Conservation (phyloP, 257 asterid species). For the Solanum chilense region DNA sequence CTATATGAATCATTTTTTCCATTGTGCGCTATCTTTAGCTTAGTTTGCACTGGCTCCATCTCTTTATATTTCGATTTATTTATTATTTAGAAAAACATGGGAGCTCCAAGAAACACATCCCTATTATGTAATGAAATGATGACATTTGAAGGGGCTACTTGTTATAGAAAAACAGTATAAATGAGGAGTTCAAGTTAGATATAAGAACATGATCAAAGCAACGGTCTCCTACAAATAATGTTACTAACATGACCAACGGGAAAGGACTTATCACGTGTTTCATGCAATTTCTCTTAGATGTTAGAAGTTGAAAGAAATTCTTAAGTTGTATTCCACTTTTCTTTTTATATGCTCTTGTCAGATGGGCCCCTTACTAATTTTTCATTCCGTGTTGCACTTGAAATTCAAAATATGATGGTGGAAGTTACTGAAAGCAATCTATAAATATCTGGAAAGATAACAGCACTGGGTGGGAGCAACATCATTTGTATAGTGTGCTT, state of each 20-base stretch:
- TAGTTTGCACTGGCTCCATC: not conserved
- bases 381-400: not conserved
- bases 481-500: slow-evolving; percentile 6
- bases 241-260: not conserved
- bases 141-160: not conserved
- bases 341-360: not conserved
- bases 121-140: not conserved
- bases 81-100: not conserved
- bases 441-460: not conserved
- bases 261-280: not conserved
- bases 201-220: not conserved
- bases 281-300: not conserved
- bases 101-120: not conserved
- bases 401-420: not conserved
- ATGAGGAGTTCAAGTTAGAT: not conserved
- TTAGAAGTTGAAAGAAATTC: not conserved
- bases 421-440: not conserved
- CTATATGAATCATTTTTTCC: not conserved
- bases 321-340: not conserved
- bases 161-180: not conserved
- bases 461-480: not conserved
- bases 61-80: not conserved
- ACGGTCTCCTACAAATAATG: not conserved
- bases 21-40: not conserved
- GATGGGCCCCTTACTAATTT: not conserved